A percentile compares a stretch with the other conserved stretches of the same genome.
phyloP scores from a whole-genome alignment of 768 basidiomycete species.

The Pisolithus microcarpus region DNA sequence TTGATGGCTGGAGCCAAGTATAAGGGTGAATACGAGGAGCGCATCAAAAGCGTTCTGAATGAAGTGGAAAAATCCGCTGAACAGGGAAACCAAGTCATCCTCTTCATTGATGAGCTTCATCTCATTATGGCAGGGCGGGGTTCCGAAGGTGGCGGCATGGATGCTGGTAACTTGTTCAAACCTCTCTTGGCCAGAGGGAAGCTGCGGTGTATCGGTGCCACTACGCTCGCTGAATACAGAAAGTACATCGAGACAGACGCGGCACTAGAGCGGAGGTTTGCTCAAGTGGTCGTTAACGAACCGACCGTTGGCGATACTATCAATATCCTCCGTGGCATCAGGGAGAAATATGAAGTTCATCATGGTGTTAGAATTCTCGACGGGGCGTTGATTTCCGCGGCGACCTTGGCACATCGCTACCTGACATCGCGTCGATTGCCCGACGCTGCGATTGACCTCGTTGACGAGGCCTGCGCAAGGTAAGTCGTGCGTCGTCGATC shows the following conservation, averaged over 20 bases:
- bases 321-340: slow-evolving; percentile 87
- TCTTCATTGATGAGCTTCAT: slow-evolving; percentile 94
- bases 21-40: slow-evolving; percentile 96
- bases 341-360: slow-evolving; percentile 90
- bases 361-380: slow-evolving; percentile 89
- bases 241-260: slow-evolving; percentile 92
- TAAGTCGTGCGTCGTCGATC: slow-evolving; percentile 25
- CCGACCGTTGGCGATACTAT: slow-evolving; percentile 86
- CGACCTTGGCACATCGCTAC: slow-evolving; percentile 89
- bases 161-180: slow-evolving; percentile 88
- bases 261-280: slow-evolving; percentile 86
- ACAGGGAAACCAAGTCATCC: slow-evolving; percentile 72
- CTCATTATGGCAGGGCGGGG: slow-evolving; percentile 90
- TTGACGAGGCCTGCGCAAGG: slow-evolving; percentile 91
- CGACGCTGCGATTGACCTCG: slow-evolving; percentile 84
- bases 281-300: slow-evolving; percentile 90
- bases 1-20: slow-evolving; percentile 91
- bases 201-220: slow-evolving; percentile 75
- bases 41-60: slow-evolving; percentile 84
- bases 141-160: slow-evolving; percentile 82
- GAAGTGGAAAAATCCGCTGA: slow-evolving; percentile 88
- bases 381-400: slow-evolving; percentile 80
- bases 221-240: slow-evolving; percentile 86
- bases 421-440: slow-evolving; percentile 74
- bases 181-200: slow-evolving; percentile 86